Evolutionary conservation across 768 basidiomycete genomes (phyloP).

Genomic region (Strobilomyces confusus): DNA sequence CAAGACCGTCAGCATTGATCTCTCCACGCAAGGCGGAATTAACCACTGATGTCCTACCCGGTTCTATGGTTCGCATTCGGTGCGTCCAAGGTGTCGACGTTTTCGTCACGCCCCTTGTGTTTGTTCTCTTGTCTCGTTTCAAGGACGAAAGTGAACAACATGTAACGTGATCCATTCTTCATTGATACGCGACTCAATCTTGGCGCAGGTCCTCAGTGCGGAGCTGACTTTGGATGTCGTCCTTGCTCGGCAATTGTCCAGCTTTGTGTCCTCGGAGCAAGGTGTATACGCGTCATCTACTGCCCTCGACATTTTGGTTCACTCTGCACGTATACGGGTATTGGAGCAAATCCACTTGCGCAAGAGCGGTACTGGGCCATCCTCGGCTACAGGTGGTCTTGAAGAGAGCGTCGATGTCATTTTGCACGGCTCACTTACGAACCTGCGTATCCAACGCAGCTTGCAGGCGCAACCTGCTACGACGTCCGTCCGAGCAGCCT

Average conservation of each 20-base stretch:
- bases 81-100: conserved; percentile 37
- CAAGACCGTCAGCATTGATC: conserved; percentile 1
- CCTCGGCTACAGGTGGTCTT: not conserved
- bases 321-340: conserved; percentile 38
- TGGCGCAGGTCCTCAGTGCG: conserved; percentile 32
- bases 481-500: conserved; percentile 2
- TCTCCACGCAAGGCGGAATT: conserved; percentile 4
- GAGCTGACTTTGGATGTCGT: conserved; percentile 41
- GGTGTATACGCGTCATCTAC: conserved; percentile 15
- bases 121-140: conserved; percentile 41
- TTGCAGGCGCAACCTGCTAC: not conserved
- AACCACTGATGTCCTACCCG: not conserved
- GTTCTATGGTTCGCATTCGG: conserved; percentile 35
- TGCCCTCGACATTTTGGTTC: conserved; percentile 41
- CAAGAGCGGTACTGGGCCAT: not conserved
- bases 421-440: conserved; percentile 14
- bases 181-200: conserved; percentile 5
- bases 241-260: conserved; percentile 38
- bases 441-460: conserved; percentile 13
- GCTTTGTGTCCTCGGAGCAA: conserved; percentile 25
- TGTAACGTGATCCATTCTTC: conserved; percentile 33
- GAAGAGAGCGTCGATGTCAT: conserved; percentile 16
- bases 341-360: conserved; percentile 42
- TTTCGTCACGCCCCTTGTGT: conserved; percentile 53
- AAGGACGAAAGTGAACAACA: conserved; percentile 44